Percentiles rank a stretch among this genome's conserved stretches.
Evolutionary conservation across 75 land plant genomes (phyloP).

Genomic region (Sequoiadendron giganteum): DNA sequence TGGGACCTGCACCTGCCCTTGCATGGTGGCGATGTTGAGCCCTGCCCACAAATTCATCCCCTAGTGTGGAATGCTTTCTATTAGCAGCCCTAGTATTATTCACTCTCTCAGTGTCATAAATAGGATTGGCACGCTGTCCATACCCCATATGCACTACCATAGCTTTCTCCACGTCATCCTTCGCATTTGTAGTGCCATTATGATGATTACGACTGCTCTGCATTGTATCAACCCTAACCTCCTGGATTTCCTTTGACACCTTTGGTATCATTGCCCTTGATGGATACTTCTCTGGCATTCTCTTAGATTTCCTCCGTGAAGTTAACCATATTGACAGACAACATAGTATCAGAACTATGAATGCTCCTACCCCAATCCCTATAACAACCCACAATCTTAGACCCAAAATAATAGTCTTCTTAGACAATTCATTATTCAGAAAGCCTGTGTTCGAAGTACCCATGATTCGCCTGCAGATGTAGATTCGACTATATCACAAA

Average conservation of each 20-base stretch:
- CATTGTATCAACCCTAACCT: conserved; percentile 34
- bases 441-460: conserved; percentile 1
- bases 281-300: neutral
- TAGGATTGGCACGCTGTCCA: conserved; percentile 9
- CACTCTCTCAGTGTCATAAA: neutral
- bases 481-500: neutral
- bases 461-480: neutral
- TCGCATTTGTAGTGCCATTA: neutral
- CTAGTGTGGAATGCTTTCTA: neutral
- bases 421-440: neutral
- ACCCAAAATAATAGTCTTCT: neutral
- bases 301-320: conserved; percentile 13
- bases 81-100: neutral
- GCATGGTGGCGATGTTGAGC: conserved; percentile 5
- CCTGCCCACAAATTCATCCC: conserved; percentile 3
- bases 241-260: conserved; percentile 75
- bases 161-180: conserved; percentile 2
- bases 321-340: conserved; percentile 17
- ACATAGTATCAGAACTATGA: conserved; percentile 19
- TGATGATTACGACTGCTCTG: conserved; percentile 1
- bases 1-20: conserved; percentile 10
- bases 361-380: conserved; percentile 15
- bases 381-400: conserved; percentile 3
- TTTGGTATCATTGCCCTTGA: conserved; percentile 27
- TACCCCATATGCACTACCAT: conserved; percentile 6